Evolutionary conservation across 2,329 filamentous ascomycete genomes (phyloP), one percentile per base, ranked within the genome.

Genomic region (Escovopsis weberi): DNA sequence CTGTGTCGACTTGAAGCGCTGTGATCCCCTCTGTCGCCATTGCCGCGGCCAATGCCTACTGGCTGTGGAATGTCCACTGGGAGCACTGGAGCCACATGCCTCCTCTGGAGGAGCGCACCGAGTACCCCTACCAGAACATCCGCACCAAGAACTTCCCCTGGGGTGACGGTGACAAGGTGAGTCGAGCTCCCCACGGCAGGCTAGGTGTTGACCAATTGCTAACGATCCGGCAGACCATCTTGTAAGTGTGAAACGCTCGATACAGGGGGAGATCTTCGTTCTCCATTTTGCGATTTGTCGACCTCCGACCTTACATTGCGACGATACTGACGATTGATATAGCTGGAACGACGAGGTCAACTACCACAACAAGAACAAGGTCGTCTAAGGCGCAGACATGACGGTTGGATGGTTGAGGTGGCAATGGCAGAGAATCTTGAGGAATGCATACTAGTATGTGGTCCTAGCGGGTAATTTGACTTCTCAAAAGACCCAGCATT

Each of bases 71-170:
- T 57, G 85, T 93, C 70, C 91, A 98, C 69, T 96, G 89, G 89
- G 85, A 93, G 68, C 91, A 98, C 75, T 86, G 82, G 78, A 68
- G 65, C 42, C 89, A 96, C 69, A 68, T 85, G 65, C 78, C 83
- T 47, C 84, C 91, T 52, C 72, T 89, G 54, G 86, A 94, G 72
- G 91, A 98, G 70, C 82, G 85, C 60, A 68, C 75, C 57, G 85
- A 96, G 72, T 98, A 96, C 69, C 70, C 87, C 47, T 98, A 94
- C 79, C 85, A 94, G 78, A 98, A 98, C 75, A 84, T 98, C 65
- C 84, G 91, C 63, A 76, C 78, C 64, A 95, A 91, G 81, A 95
- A 94, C 78, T 98, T 68, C 74, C 80, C 78, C 59, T 98, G 84
- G 84, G 88, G 89, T 53, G 74, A 96, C 60, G 91, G 91, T 60